Conservation (phyloP, 2,329 filamentous ascomycete genomes). For the Fusarium abutilonis region DNA sequence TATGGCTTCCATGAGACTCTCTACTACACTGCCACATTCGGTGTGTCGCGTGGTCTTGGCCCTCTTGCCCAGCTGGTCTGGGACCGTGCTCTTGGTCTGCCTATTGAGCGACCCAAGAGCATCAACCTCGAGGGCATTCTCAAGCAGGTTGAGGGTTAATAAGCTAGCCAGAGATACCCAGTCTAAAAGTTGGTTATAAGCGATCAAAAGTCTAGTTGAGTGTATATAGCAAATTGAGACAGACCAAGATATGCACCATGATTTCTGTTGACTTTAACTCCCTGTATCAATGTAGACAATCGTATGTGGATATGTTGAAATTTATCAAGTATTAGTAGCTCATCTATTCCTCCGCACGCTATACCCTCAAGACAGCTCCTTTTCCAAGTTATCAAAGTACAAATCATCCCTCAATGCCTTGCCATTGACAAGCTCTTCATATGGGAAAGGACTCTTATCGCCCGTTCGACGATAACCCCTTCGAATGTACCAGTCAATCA, state of each 20-base stretch:
- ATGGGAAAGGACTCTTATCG: slow-evolving; percentile 56
- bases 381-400: slow-evolving; percentile 55
- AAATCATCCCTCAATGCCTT: slow-evolving; percentile 55
- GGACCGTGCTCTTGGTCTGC: slow-evolving; percentile 92
- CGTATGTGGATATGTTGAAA: neutral
- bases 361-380: slow-evolving; percentile 45
- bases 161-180: slow-evolving; percentile 36
- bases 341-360: neutral
- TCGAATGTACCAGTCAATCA: slow-evolving; percentile 58
- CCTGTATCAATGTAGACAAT: no score
- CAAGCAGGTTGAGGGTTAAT: slow-evolving; percentile 67
- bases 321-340: neutral
- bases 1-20: slow-evolving; percentile 97
- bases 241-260: slow-evolving; percentile 32
- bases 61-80: slow-evolving; percentile 95
- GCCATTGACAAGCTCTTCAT: slow-evolving; percentile 50
- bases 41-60: slow-evolving; percentile 77
- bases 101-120: slow-evolving; percentile 98
- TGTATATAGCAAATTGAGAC: slow-evolving; percentile 38
- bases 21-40: slow-evolving; percentile 85
- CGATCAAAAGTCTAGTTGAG: slow-evolving; percentile 27
- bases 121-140: slow-evolving; percentile 91
- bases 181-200: slow-evolving; percentile 24
- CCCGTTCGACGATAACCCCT: slow-evolving; percentile 55
- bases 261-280: slow-evolving; percentile 21